These are phyloP conservation scores for Podaxis sp. DNA, from an alignment of 768 basidiomycete genomes.

Conservation along the genomic window DNA sequence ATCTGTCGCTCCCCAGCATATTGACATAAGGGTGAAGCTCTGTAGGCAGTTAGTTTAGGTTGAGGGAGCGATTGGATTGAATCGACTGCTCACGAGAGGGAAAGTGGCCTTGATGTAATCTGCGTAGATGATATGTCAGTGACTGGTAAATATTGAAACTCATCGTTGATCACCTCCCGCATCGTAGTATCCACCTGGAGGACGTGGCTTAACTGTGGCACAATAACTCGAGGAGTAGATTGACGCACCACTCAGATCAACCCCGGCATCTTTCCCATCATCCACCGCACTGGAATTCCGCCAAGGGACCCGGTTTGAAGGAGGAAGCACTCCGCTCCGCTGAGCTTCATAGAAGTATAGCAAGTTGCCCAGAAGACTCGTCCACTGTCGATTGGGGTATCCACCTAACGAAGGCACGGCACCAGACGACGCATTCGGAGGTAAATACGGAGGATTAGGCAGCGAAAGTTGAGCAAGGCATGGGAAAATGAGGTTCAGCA, in stretches of 20 bases:
- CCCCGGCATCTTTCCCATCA: slow-evolving; percentile 72
- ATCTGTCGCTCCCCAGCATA: slow-evolving; percentile 90
- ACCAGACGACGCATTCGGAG: slow-evolving; percentile 59
- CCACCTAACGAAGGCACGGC: slow-evolving; percentile 44
- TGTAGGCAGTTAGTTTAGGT: slow-evolving; percentile 25
- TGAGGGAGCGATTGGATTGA: neutral
- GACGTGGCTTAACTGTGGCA: neutral
- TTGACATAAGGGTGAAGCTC: slow-evolving; percentile 82
- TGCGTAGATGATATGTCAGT: slow-evolving; percentile 26
- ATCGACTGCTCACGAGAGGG: slow-evolving; percentile 57
- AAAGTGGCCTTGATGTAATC: slow-evolving; percentile 90
- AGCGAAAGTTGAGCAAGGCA: slow-evolving; percentile 56
- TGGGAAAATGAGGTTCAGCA: slow-evolving; percentile 22
- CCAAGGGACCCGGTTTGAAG: slow-evolving; percentile 78
- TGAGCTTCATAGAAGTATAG: slow-evolving; percentile 94
- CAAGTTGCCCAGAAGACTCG: slow-evolving; percentile 73
- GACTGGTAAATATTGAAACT: neutral
- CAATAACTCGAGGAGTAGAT: neutral
- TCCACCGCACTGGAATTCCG: slow-evolving; percentile 76
- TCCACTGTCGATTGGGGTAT: slow-evolving; percentile 78
- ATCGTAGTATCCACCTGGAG: slow-evolving; percentile 77
- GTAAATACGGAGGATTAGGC: slow-evolving; percentile 63
- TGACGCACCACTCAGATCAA: slow-evolving; percentile 68
- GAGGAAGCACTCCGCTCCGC: slow-evolving; percentile 72
- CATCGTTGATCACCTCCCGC: slow-evolving; percentile 68